A percentile compares a stretch with the other conserved stretches of the same genome.
These are phyloP conservation scores for Histomonas meleagridis DNA, from an alignment of 208 protist genomes.

Conservation along the genomic window DNA sequence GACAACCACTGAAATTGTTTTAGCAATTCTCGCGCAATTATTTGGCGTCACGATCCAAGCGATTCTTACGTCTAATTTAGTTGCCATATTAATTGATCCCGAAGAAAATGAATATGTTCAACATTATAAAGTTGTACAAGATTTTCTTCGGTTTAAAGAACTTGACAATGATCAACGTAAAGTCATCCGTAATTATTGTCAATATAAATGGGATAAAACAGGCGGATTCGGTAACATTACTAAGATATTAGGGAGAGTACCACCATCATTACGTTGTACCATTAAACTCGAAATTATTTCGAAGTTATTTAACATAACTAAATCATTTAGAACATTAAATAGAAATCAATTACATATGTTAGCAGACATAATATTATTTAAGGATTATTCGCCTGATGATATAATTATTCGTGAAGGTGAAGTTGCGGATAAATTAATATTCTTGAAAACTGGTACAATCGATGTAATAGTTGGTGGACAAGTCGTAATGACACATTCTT, in stretches of 20 bases:
- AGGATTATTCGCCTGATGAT: neutral
- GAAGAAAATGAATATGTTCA: neutral
- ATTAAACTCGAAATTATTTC: constrained; percentile 4
- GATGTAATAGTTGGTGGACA: neutral
- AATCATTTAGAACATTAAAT: neutral
- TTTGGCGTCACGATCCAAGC: neutral
- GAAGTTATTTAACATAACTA: neutral
- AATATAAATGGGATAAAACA: constrained; percentile 7
- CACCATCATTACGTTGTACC: neutral
- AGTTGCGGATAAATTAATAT: neutral
- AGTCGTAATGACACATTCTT: neutral
- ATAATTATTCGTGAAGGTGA: neutral
- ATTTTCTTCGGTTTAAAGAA: constrained; percentile 21
- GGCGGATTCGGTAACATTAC: neutral
- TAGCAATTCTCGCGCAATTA: neutral
- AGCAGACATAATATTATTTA: neutral
- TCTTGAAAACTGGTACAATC: neutral
- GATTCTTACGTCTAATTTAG: neutral
- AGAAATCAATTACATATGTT: neutral
- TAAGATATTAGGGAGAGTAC: neutral
- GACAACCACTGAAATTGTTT: neutral
- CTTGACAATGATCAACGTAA: neutral
- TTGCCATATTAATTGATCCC: neutral
- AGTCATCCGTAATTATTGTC: neutral
- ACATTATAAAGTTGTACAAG: neutral